These are phyloP conservation scores for Barnettozyma populi DNA, from an alignment of 805 yeast genomes.

Conservation along the genomic window DNA sequence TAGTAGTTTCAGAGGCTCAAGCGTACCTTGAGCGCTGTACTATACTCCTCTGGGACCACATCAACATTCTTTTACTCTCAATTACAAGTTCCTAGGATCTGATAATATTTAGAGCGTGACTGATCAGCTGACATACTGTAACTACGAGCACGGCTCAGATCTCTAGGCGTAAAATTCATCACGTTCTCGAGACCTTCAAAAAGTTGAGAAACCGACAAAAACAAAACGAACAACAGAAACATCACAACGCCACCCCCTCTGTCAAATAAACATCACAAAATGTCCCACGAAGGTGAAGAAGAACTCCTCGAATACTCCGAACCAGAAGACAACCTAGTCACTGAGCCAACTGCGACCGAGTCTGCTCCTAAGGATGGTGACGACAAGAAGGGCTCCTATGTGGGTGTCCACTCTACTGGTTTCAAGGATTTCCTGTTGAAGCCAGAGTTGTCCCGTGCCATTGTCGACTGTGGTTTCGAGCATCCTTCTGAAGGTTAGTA, in stretches of 20 bases:
- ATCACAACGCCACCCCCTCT: background rate
- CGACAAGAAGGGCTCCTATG: slow-evolving; percentile 94
- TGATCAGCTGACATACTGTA: background rate
- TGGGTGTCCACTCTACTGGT: slow-evolving; percentile 97
- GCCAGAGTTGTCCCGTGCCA: slow-evolving; percentile 95
- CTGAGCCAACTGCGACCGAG: slow-evolving; percentile 40
- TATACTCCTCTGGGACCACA: too few relatives aligned
- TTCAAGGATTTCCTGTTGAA: slow-evolving; percentile 95
- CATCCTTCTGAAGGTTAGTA: slow-evolving; percentile 97
- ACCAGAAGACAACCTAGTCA: slow-evolving; percentile 85
- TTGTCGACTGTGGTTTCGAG: slow-evolving; percentile 98
- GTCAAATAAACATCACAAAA: slow-evolving; percentile 21
- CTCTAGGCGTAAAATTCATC: background rate
- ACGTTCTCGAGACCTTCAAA: background rate
- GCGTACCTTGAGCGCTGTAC: too few relatives aligned
- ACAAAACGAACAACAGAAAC: background rate
- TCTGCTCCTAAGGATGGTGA: slow-evolving; percentile 47
- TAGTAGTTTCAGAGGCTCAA: too few relatives aligned
- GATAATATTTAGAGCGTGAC: background rate
- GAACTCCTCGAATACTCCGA: slow-evolving; percentile 98
- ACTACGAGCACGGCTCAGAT: background rate
- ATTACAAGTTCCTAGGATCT: too few relatives aligned
- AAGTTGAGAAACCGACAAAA: background rate
- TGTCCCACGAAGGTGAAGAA: slow-evolving; percentile 98
- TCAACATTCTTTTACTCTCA: too few relatives aligned